These are phyloP conservation scores for Geotrichum restrictum DNA, from an alignment of 1,139 yeast species.

Conservation along the genomic window DNA sequence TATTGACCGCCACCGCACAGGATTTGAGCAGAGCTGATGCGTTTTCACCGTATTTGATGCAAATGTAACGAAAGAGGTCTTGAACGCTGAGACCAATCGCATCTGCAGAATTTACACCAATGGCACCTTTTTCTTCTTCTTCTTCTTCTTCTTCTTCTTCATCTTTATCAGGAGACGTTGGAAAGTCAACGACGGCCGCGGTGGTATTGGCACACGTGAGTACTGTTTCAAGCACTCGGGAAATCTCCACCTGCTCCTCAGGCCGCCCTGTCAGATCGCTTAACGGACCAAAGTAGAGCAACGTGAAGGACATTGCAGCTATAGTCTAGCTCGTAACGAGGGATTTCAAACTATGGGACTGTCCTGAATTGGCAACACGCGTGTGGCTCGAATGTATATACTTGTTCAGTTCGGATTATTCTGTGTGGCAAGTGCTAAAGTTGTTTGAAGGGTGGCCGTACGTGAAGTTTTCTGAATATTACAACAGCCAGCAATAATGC, in stretches of 20 bases:
- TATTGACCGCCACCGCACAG: constrained; percentile 38
- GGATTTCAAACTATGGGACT: no score
- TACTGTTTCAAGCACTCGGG: neutral
- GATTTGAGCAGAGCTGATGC: constrained; percentile 25
- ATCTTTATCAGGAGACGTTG: neutral
- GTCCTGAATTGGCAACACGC: no score
- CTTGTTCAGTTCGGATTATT: no score
- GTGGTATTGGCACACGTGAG: neutral
- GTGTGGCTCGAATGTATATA: no score
- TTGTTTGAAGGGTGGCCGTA: no score
- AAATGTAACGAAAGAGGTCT: neutral
- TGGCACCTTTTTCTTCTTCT: no score
- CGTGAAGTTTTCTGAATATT: no score
- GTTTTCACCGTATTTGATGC: constrained; percentile 1
- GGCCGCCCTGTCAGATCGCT: constrained; percentile 13
- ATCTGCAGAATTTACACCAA: no score
- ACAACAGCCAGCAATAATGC: no score
- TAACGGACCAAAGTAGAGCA: constrained; percentile 19
- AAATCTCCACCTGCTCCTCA: neutral
- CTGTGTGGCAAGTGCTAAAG: no score
- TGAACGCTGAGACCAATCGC: neutral
- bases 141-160: neutral
- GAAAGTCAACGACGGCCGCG: neutral
- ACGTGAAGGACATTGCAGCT: constrained; percentile 2
- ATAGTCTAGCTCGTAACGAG: no score